Conservation (phyloP, 1,284 basidiomycete species). For the Cryptococcus floricola region DNA sequence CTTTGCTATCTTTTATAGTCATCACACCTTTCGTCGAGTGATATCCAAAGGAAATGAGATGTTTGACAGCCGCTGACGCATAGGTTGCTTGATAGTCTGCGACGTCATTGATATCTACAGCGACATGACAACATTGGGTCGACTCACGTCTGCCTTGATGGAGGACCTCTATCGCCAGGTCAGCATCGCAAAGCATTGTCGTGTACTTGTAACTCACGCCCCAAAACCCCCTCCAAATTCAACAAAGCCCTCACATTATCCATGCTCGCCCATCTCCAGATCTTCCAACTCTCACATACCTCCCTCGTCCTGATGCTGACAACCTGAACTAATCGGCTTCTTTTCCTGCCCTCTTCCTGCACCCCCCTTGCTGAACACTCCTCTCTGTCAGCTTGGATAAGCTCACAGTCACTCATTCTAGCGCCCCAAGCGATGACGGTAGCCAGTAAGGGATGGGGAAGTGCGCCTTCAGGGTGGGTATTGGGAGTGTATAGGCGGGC, state of each 20-base stretch:
- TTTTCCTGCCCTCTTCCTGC: slow-evolving; percentile 10
- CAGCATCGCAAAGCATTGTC: not conserved
- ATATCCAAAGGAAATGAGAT: slow-evolving; percentile 18
- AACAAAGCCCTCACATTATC: slow-evolving; percentile 61
- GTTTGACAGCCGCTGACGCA: slow-evolving; percentile 19
- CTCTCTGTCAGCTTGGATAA: slow-evolving; percentile 70
- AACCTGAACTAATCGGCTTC: slow-evolving; percentile 71
- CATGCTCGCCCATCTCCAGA: slow-evolving; percentile 69
- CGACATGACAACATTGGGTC: not conserved
- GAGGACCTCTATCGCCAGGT: slow-evolving; percentile 3
- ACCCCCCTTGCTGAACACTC: slow-evolving; percentile 42
- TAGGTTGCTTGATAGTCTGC: slow-evolving; percentile 27
- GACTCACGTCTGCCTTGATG: slow-evolving; percentile 10
- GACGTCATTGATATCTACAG: not conserved
- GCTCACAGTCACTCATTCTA: slow-evolving; percentile 81
- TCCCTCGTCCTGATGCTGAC: slow-evolving; percentile 74
- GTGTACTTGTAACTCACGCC: slow-evolving; percentile 31
- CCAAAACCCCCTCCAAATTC: slow-evolving; percentile 36
- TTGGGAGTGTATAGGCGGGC: slow-evolving; percentile 45
- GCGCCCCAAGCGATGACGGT: slow-evolving; percentile 88
- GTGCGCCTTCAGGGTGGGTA: slow-evolving; percentile 45
- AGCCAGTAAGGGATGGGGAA: slow-evolving; percentile 72
- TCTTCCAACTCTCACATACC: slow-evolving; percentile 76
- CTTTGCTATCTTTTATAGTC: slow-evolving; percentile 17
- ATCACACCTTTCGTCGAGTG: slow-evolving; percentile 12